Base-by-base conservation (phyloP, 1,284 basidiomycete genomes). In the Trichosporon sp. region DNA sequence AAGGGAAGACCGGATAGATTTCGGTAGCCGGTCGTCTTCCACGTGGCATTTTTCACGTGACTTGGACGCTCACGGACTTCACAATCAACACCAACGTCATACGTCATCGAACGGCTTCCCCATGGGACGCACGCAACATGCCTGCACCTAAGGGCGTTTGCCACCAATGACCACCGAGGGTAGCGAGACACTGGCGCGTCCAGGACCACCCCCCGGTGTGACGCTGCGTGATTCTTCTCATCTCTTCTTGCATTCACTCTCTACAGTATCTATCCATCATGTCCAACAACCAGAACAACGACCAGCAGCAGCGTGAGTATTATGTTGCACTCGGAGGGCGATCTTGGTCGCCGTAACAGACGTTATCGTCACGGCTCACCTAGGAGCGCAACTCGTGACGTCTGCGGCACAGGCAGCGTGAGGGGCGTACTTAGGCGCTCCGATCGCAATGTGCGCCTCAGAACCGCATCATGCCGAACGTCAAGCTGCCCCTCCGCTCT, bases 301-400 rank as follows among this genome's bases (percentile, higher is more conserved):
- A 77, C 54, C 76, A 79, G 70, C 76, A 80, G 71, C 76, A 80
- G 71, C 76, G 79, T 81, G 72, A 76, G 80, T 78, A 3, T 2
- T 6, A 10, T 32, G 14, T 21, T 11, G 26, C 59, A 59, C 4
- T 31, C 4, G 11, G 11, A 40, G 54, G 2, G 21, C 26, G 21
- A 14, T 4, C 54, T 4, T 32, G 31, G 12, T 32, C 31, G 31
- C 12, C 26, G 12, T 35, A 10, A 10, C 31, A n/a, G 16, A 26
- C 1, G 59, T 8, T 37, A 19, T 37, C 59, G 31, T 21, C 16
- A 35, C 16, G 31, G 59, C 31, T 32, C 59, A 63, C 12, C 16
- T 37, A 59, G 21, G 65, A 19, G 26, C 38, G 38, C 38, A 6
- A 40, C 38, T n/a, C 11, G 64, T 65, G 37, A 46, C 37, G 16